Percentiles rank a stretch among this genome's conserved stretches.
Conservation (phyloP, 208 protist genomes). For the Crithidia sp. region DNA sequence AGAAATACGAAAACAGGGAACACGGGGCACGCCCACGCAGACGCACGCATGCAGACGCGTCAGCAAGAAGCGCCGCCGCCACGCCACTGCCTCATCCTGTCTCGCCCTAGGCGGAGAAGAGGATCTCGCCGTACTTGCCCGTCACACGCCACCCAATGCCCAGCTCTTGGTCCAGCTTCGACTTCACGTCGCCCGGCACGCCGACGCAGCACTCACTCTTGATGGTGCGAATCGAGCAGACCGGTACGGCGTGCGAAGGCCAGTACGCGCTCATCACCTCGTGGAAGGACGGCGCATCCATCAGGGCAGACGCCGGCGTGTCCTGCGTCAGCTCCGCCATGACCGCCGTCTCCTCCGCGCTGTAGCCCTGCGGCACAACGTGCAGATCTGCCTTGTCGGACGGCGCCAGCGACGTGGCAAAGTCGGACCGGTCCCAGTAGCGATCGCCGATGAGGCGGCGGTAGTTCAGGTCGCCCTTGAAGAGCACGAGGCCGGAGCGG, state of each 20-base stretch:
- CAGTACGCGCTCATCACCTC: constrained; percentile 74
- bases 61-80: neutral
- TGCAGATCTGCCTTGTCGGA: constrained; percentile 18
- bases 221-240: constrained; percentile 84
- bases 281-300: constrained; percentile 52
- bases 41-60: neutral
- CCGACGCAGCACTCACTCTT: constrained; percentile 90
- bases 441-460: constrained; percentile 90
- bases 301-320: constrained; percentile 38
- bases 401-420: constrained; percentile 48
- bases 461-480: constrained; percentile 93
- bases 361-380: constrained; percentile 20
- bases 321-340: constrained; percentile 57
- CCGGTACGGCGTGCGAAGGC: constrained; percentile 69
- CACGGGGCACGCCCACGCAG: too few species aligned
- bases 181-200: constrained; percentile 54
- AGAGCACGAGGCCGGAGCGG: constrained; percentile 72
- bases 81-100: neutral
- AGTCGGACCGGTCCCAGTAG: constrained; percentile 77
- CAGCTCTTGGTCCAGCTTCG: constrained; percentile 45
- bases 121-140: constrained; percentile 85
- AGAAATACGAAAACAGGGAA: too few species aligned
- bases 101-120: constrained; percentile 51
- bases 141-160: constrained; percentile 65
- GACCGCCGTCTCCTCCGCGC: constrained; percentile 24